Evolutionary conservation across 495 filamentous ascomycete genomes (phyloP).

Genomic region (Trichocladium uniseriatum): DNA sequence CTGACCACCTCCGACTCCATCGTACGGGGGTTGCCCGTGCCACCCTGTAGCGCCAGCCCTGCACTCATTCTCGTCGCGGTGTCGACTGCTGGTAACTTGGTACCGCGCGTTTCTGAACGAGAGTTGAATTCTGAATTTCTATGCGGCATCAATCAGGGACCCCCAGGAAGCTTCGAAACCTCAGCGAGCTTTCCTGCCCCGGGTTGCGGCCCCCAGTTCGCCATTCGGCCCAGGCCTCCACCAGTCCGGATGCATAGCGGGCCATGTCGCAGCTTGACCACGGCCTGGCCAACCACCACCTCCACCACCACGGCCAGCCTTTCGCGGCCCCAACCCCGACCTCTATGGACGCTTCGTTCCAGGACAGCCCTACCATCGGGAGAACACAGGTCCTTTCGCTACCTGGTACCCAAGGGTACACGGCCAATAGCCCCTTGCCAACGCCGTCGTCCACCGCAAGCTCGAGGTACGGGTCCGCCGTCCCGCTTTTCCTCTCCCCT

Average conservation of each 20-base stretch:
- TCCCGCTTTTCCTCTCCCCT: background rate
- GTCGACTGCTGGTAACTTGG: background rate
- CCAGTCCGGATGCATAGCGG: slow-evolving; percentile 20
- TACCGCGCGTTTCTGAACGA: background rate
- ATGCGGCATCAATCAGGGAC: slow-evolving; percentile 44
- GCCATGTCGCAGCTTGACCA: slow-evolving; percentile 41
- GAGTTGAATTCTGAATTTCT: slow-evolving; percentile 14
- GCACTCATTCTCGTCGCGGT: background rate
- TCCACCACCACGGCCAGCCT: slow-evolving; percentile 23
- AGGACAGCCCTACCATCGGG: slow-evolving; percentile 34
- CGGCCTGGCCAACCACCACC: slow-evolving; percentile 28
- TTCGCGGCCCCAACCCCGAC: slow-evolving; percentile 19
- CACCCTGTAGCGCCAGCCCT: too few species aligned
- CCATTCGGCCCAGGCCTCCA: slow-evolving; percentile 12
- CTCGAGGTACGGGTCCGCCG: slow-evolving; percentile 20
- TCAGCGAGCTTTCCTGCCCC: slow-evolving; percentile 30
- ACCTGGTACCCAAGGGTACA: background rate
- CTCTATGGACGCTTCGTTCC: slow-evolving; percentile 23
- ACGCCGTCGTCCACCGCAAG: slow-evolving; percentile 13
- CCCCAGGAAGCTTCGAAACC: slow-evolving; percentile 40
- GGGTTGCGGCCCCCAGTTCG: slow-evolving; percentile 18
- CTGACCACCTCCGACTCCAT: background rate
- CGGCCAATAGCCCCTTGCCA: slow-evolving; percentile 22
- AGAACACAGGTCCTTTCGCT: slow-evolving; percentile 19
- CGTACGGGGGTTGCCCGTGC: too few species aligned